Percentiles rank a stretch among this genome's conserved stretches.
phyloP scores from a whole-genome alignment of 1,284 basidiomycete genomes.

The Termitomyces sp. region DNA sequence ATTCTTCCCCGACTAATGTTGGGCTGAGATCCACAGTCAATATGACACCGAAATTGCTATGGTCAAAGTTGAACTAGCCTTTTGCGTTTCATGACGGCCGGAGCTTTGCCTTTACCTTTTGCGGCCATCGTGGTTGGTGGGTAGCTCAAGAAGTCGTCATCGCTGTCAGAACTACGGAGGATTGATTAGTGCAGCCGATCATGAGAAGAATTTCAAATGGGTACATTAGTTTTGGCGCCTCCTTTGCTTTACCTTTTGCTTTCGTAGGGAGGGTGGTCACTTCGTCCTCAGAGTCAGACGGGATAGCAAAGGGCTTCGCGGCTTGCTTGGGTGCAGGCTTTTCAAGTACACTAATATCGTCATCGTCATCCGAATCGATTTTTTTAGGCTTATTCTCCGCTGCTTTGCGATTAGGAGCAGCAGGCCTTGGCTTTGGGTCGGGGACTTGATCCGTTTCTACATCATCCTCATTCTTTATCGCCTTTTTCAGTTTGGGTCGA shows the following conservation, averaged over 20 bases:
- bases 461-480: slow-evolving; percentile 14
- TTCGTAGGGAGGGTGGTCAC: slow-evolving; percentile 22
- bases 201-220: neutral
- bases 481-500: slow-evolving; percentile 12
- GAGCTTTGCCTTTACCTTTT: slow-evolving; percentile 33
- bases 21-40: slow-evolving; percentile 23
- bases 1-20: slow-evolving; percentile 31
- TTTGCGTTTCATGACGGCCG: slow-evolving; percentile 43
- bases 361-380: slow-evolving; percentile 15
- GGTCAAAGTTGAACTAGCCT: slow-evolving; percentile 32
- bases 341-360: slow-evolving; percentile 6
- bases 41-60: slow-evolving; percentile 3
- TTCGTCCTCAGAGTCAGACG: slow-evolving; percentile 26
- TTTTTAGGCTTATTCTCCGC: slow-evolving; percentile 12
- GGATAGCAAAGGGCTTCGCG: slow-evolving; percentile 18
- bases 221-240: slow-evolving; percentile 10
- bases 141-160: slow-evolving; percentile 13
- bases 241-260: slow-evolving; percentile 28
- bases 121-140: slow-evolving; percentile 3
- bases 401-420: slow-evolving; percentile 35
- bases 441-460: slow-evolving; percentile 28
- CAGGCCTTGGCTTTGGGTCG: slow-evolving; percentile 35
- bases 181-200: neutral
- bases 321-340: slow-evolving; percentile 14
- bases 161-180: slow-evolving; percentile 2